phyloP scores from a whole-genome alignment of 108 stramenopile genomes.

The Cyclotella choctawhatcheeana region DNA sequence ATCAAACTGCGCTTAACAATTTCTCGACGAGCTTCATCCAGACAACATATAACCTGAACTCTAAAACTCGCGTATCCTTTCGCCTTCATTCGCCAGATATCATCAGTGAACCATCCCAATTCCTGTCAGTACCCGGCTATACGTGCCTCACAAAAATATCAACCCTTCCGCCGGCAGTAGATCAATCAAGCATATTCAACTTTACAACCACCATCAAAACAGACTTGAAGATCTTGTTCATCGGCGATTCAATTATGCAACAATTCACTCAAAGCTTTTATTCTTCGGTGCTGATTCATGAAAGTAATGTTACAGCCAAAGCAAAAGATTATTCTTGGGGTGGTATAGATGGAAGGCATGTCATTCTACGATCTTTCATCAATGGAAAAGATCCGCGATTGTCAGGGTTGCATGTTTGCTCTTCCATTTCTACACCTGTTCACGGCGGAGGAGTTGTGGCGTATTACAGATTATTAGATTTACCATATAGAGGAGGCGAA shows the following conservation, averaged over 20 bases:
- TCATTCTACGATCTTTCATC: conserved; percentile 14
- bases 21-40: conserved; percentile 15
- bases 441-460: conserved; percentile 6
- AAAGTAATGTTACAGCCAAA: neutral
- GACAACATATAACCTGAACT: neutral
- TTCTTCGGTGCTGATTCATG: conserved; percentile 12
- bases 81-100: neutral
- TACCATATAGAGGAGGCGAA: neutral
- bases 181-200: conserved; percentile 8
- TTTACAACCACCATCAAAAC: conserved; percentile 22
- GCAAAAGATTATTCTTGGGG: neutral
- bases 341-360: conserved; percentile 1
- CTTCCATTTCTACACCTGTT: neutral
- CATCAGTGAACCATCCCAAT: neutral
- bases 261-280: conserved; percentile 35
- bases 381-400: neutral
- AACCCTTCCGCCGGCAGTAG: conserved; percentile 6
- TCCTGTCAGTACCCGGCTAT: conserved; percentile 20
- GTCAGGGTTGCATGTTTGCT: conserved; percentile 22
- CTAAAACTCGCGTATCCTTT: neutral
- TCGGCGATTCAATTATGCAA: conserved; percentile 30
- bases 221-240: conserved; percentile 26
- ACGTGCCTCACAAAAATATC: neutral
- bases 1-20: too few relatives aligned
- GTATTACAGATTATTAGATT: conserved; percentile 16